Evolutionary conservation across 2,329 filamentous ascomycete genomes (phyloP), one percentile per base, ranked within the genome.

Genomic region (Xylaria sp.): DNA sequence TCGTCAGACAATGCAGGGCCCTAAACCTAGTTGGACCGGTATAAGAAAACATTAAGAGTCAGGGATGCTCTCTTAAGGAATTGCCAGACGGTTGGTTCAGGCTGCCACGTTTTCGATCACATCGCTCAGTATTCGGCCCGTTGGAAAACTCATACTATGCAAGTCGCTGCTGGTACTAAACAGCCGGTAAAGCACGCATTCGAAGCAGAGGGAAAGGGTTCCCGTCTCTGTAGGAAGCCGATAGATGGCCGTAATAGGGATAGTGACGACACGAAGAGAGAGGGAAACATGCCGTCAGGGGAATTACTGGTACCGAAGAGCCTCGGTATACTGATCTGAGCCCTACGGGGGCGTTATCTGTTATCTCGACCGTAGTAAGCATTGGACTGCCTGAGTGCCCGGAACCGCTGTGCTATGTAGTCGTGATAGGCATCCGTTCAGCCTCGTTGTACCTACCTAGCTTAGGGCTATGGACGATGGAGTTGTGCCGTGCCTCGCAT

Each of bases 111-210:
- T 58, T 60, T 60, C 46, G n/a, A 61, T 59, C 49, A 50, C 22
- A 52, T 48, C 56, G 48, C 52, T 60, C 57, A 61, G 55, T 61
- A 66, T 64, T 66, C 62, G 64, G 64, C 56, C 63, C 62, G 62
- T 60, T 59, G 52, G 24, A 54, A 52, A 44, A 54, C 49, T 59
- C 46, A 57, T 46, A 41, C 59, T 50, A 63, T 58, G 55, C 49
- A 54, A 50, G 48, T 39, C 46, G 41, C 52, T 50, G 43, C 45
- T 19, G 38, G 56, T n/a, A 29, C 43, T 45, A 48, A n/a, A 60
- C 52, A 57, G 56, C 54, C 54, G 55, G 47, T 26, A 39, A 57
- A 42, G 45, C 37, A 37, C 42, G 48, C 41, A 50, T 39, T 38
- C 38, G 54, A 51, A 20, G n/a, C 7, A 40, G 16, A 17, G 7